These are phyloP conservation scores for Claviceps sp. DNA, from an alignment of 2,329 filamentous ascomycete genomes.

Conservation along the genomic window DNA sequence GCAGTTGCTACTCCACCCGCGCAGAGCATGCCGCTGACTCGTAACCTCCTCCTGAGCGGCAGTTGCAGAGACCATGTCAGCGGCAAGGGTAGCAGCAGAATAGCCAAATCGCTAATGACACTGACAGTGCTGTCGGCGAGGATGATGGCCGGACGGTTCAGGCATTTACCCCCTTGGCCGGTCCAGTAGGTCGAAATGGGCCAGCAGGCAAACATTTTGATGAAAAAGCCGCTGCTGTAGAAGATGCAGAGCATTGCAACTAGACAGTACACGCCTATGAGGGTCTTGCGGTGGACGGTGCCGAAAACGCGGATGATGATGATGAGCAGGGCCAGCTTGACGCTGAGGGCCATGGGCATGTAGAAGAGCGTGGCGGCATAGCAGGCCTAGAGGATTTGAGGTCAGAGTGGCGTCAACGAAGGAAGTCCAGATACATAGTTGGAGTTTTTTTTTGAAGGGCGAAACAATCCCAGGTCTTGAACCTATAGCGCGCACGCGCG, in stretches of 20 bases:
- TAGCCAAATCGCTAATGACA: constrained; percentile 18
- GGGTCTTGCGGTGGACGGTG: constrained; percentile 23
- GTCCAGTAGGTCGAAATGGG: constrained; percentile 29
- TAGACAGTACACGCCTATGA: constrained; percentile 24
- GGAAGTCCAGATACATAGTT: not conserved
- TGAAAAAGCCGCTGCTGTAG: constrained; percentile 26
- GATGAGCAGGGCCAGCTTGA: constrained; percentile 29
- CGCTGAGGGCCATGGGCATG: constrained; percentile 27
- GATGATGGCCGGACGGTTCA: constrained; percentile 22
- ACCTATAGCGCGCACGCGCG: not conserved
- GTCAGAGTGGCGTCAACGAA: not conserved
- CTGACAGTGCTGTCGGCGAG: constrained; percentile 19
- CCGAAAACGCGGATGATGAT: constrained; percentile 30
- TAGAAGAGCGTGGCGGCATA: constrained; percentile 32
- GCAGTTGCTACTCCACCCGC: constrained; percentile 19
- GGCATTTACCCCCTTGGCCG: constrained; percentile 15
- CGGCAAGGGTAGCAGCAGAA: constrained; percentile 18
- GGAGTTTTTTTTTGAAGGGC: too few relatives aligned
- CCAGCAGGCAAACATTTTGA: constrained; percentile 28
- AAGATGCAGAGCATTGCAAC: constrained; percentile 24
- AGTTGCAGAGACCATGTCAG: constrained; percentile 20
- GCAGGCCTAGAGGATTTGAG: constrained; percentile 15
- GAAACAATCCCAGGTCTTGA: too few relatives aligned
- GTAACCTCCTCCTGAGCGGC: constrained; percentile 16
- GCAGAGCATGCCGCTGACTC: constrained; percentile 16